These are phyloP conservation scores for Pleomassaria siparia DNA, from an alignment of 2,329 filamentous ascomycete genomes.

Conservation along the genomic window DNA sequence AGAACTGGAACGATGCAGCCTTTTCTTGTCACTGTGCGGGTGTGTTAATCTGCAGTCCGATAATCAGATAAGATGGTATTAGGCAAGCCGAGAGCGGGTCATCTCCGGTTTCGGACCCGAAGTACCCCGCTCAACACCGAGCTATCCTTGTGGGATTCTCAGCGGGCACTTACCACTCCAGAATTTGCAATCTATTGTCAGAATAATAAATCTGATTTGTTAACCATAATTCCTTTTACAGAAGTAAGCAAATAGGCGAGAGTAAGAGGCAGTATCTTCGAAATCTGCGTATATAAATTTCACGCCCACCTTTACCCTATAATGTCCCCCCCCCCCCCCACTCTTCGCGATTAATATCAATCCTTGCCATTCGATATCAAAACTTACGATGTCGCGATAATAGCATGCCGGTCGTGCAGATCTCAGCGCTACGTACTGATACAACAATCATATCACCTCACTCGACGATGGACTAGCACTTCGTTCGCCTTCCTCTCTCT, in stretches of 20 bases:
- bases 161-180: neutral
- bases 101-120: slow-evolving; percentile 2
- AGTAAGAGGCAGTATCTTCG: too few species aligned
- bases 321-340: too few species aligned
- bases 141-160: neutral
- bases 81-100: slow-evolving; percentile 4
- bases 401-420: neutral
- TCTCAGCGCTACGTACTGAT: neutral
- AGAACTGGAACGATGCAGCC: neutral
- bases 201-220: neutral
- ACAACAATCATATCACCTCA: neutral
- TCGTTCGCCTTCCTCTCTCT: neutral
- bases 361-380: neutral
- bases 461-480: neutral
- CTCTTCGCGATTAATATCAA: neutral
- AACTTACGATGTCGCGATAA: neutral
- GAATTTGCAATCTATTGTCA: neutral
- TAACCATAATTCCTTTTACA: neutral
- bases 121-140: neutral
- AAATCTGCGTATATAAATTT: too few species aligned
- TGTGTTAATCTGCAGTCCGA: neutral
- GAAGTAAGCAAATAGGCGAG: neutral
- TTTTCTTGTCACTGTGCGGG: neutral
- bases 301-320: too few species aligned
- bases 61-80: slow-evolving; percentile 10